These are phyloP conservation scores for Asterophora parasitica DNA, from an alignment of 768 basidiomycete species.

Conservation along the genomic window DNA sequence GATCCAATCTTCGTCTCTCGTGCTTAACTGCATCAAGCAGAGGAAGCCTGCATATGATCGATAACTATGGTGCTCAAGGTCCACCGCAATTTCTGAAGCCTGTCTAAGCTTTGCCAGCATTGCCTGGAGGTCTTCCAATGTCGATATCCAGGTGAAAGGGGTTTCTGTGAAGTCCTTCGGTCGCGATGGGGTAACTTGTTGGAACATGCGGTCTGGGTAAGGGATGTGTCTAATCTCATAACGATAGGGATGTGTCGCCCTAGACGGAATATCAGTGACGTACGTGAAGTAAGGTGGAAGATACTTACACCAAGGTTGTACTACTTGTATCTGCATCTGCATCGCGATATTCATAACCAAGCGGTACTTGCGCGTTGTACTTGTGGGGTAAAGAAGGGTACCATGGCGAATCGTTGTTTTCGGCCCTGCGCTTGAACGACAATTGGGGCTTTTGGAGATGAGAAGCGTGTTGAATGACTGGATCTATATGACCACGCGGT, in stretches of 20 bases:
- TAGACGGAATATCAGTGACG: slow-evolving; percentile 12
- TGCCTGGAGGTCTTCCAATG: slow-evolving; percentile 43
- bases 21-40: slow-evolving; percentile 91
- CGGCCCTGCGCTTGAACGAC: slow-evolving; percentile 52
- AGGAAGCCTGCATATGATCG: slow-evolving; percentile 83
- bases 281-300: neutral
- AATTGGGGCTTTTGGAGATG: slow-evolving; percentile 81
- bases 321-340: slow-evolving; percentile 18
- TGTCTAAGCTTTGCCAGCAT: slow-evolving; percentile 67
- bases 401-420: slow-evolving; percentile 65
- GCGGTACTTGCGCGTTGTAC: slow-evolving; percentile 77
- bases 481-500: slow-evolving; percentile 44
- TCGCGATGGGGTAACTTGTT: slow-evolving; percentile 40
- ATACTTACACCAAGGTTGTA: slow-evolving; percentile 27
- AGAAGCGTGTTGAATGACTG: slow-evolving; percentile 68
- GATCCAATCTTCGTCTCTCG: slow-evolving; percentile 79
- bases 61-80: slow-evolving; percentile 91
- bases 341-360: slow-evolving; percentile 55
- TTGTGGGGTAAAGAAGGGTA: slow-evolving; percentile 69
- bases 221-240: slow-evolving; percentile 76
- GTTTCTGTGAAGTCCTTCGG: slow-evolving; percentile 61
- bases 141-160: slow-evolving; percentile 69
- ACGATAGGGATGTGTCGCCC: slow-evolving; percentile 70
- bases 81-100: slow-evolving; percentile 82
- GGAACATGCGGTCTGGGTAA: slow-evolving; percentile 69